Evolutionary conservation across 495 filamentous ascomycete genomes (phyloP).

Genomic region (Talaromyces proteolyticus): DNA sequence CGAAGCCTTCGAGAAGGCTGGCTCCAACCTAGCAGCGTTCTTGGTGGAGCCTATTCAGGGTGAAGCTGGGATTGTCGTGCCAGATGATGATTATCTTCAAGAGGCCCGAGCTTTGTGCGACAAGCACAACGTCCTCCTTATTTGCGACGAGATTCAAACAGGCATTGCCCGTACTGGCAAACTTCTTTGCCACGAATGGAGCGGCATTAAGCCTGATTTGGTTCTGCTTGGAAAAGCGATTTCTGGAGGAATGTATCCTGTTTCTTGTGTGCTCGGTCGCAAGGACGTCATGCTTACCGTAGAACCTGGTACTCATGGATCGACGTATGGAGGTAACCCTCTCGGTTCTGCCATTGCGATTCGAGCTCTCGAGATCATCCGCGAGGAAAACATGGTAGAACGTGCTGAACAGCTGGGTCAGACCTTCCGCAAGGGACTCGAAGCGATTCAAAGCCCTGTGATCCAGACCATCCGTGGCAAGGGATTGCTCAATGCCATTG

Average conservation of each 20-base stretch:
- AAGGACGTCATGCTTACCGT: constrained; percentile 96
- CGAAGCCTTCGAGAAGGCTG: constrained; percentile 71
- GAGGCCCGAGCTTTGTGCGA: constrained; percentile 83
- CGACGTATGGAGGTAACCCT: constrained; percentile 96
- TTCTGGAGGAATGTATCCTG: constrained; percentile 97
- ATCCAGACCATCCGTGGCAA: constrained; percentile 85
- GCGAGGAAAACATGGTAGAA: constrained; percentile 84
- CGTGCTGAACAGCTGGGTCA: constrained; percentile 74
- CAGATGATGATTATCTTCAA: constrained; percentile 80
- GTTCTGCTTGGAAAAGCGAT: constrained; percentile 96
- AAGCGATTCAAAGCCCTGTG: constrained; percentile 65
- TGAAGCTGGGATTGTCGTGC: constrained; percentile 95
- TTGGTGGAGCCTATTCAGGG: constrained; percentile 97
- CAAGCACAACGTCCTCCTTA: constrained; percentile 88
- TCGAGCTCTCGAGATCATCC: constrained; percentile 87
- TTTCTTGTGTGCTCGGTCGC: constrained; percentile 84
- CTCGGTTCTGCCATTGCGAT: constrained; percentile 96
- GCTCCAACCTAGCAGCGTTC: constrained; percentile 84
- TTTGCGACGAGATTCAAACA: constrained; percentile 99
- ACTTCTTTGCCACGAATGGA: constrained; percentile 92
- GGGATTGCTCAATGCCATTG: constrained; percentile 91
- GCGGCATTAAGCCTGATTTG: constrained; percentile 89
- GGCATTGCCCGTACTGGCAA: constrained; percentile 91
- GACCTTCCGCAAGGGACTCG: constrained; percentile 74
- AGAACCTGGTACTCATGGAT: constrained; percentile 94